phyloP scores from a whole-genome alignment of 2,329 filamentous ascomycete genomes.

The Apiospora rasikravindrae region DNA sequence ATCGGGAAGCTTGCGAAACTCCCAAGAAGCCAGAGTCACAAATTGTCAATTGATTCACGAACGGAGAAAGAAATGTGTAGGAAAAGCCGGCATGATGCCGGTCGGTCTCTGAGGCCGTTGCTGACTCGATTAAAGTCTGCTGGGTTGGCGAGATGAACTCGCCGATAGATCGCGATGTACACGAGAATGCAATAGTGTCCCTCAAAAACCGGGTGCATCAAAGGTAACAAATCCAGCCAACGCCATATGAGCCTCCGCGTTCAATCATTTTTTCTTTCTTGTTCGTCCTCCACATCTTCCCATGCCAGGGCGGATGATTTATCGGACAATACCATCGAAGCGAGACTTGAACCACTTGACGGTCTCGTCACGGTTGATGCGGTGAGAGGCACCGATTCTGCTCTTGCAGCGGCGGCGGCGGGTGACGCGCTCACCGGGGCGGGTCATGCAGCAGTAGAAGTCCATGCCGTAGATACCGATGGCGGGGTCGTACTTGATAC shows the following conservation, averaged over 20 bases:
- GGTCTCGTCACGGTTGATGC: slow-evolving; percentile 93
- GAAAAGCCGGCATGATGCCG: slow-evolving; percentile 70
- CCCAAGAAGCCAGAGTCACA: not conserved
- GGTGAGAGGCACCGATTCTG: slow-evolving; percentile 85
- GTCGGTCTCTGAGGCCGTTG: slow-evolving; percentile 77
- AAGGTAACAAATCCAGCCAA: slow-evolving; percentile 36
- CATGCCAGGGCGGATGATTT: slow-evolving; percentile 52
- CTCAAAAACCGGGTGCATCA: not conserved
- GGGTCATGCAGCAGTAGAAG: slow-evolving; percentile 99
- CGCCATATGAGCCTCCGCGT: slow-evolving; percentile 38
- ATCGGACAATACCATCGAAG: slow-evolving; percentile 99
- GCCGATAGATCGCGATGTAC: slow-evolving; percentile 47
- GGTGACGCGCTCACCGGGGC: slow-evolving; percentile 96
- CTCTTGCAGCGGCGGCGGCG: slow-evolving; percentile 91
- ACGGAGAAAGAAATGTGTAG: not conserved
- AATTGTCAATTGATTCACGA: slow-evolving; percentile 10
- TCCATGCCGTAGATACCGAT: slow-evolving; percentile 99
- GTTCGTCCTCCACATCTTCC: slow-evolving; percentile 12
- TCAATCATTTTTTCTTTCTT: slow-evolving; percentile 21
- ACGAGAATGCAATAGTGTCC: slow-evolving; percentile 36
- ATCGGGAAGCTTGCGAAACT: no score
- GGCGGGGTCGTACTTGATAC: slow-evolving; percentile 99
- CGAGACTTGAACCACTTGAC: slow-evolving; percentile 92
- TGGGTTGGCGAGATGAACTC: slow-evolving; percentile 53
- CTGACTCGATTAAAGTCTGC: slow-evolving; percentile 64